Evolutionary conservation across 2,329 filamentous ascomycete species (phyloP).

Genomic region (Xylariales sp.): DNA sequence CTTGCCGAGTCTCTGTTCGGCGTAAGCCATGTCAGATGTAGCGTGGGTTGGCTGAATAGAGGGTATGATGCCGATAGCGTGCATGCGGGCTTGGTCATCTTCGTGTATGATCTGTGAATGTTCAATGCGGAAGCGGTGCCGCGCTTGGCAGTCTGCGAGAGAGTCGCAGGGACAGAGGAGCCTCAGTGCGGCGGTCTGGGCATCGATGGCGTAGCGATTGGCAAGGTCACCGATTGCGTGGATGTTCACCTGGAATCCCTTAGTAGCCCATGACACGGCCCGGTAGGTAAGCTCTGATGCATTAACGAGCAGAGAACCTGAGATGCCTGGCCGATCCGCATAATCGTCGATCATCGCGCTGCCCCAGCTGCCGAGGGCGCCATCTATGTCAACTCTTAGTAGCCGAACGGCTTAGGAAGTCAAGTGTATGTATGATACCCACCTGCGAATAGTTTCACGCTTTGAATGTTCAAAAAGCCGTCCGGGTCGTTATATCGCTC

Average conservation of each 20-base stretch:
- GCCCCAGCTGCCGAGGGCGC: slow-evolving; percentile 77
- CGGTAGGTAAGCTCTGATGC: slow-evolving; percentile 66
- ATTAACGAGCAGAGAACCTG: slow-evolving; percentile 74
- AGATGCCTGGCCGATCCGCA: slow-evolving; percentile 69
- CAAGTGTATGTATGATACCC: slow-evolving; percentile 37
- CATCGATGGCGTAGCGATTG: slow-evolving; percentile 72
- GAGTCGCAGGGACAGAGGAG: slow-evolving; percentile 60
- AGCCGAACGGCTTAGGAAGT: slow-evolving; percentile 5
- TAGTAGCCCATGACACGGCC: slow-evolving; percentile 67
- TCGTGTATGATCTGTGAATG: slow-evolving; percentile 78
- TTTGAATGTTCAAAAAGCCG: slow-evolving; percentile 66
- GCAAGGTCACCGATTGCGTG: slow-evolving; percentile 79
- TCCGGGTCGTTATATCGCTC: slow-evolving; percentile 57
- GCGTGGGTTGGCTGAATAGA: slow-evolving; percentile 79
- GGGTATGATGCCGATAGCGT: slow-evolving; percentile 70
- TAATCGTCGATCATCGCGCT: slow-evolving; percentile 79
- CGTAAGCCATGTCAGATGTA: slow-evolving; percentile 77
- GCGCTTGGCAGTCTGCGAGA: slow-evolving; percentile 63
- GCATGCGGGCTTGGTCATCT: slow-evolving; percentile 70
- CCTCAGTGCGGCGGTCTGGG: slow-evolving; percentile 68
- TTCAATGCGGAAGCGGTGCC: slow-evolving; percentile 73
- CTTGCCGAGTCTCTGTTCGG: slow-evolving; percentile 67
- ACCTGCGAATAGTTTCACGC: slow-evolving; percentile 78
- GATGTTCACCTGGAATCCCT: slow-evolving; percentile 76
- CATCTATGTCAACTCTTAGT: slow-evolving; percentile 61